Percentiles rank a stretch among this genome's conserved stretches.
Conservation (phyloP, 768 basidiomycete genomes). For the Suillus alpinus region DNA sequence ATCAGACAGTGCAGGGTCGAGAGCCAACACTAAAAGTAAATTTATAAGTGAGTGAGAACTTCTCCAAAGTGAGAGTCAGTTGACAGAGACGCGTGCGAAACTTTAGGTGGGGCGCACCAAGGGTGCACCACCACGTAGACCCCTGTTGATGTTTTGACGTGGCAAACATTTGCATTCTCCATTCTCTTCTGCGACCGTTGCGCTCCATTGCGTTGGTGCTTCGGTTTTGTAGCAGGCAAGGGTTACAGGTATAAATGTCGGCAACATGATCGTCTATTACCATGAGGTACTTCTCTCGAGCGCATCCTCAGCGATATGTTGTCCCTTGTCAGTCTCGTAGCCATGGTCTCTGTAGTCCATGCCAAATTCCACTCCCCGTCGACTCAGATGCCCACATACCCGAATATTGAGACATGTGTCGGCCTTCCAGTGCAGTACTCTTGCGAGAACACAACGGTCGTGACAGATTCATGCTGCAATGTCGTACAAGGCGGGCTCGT, state of each 20-base stretch:
- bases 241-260: conserved; percentile 11
- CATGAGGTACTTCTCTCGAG: conserved; percentile 4
- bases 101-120: background rate
- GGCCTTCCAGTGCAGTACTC: conserved; percentile 50
- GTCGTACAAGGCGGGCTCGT: conserved; percentile 65
- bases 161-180: background rate
- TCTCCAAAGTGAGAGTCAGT: background rate
- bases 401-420: conserved; percentile 46
- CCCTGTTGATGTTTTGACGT: background rate
- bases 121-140: background rate
- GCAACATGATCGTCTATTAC: background rate
- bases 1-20: background rate
- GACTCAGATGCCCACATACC: conserved; percentile 21
- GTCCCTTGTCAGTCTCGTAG: conserved; percentile 8
- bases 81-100: background rate
- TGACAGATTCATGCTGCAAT: conserved; percentile 62
- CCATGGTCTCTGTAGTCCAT: conserved; percentile 13
- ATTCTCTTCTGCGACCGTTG: background rate
- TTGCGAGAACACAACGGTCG: conserved; percentile 61
- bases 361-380: conserved; percentile 12
- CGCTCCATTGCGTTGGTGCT: conserved; percentile 11
- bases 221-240: conserved; percentile 3
- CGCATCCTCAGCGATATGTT: conserved; percentile 13
- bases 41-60: background rate
- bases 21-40: too few species aligned